Conservation (phyloP, 2,329 filamentous ascomycete species). For the Penicillium palitans region DNA sequence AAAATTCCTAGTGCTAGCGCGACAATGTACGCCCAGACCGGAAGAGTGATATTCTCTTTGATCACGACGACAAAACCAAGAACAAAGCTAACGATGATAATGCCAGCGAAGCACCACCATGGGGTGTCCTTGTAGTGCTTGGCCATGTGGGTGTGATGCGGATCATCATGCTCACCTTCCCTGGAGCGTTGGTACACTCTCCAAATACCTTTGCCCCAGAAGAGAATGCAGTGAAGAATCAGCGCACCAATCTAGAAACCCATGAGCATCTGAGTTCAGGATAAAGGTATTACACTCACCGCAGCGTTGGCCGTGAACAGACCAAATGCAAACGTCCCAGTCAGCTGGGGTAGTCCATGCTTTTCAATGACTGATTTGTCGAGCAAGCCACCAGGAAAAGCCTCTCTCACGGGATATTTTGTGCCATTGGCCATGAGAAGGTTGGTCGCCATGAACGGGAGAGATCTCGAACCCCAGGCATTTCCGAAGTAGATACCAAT, state of each 20-base stretch:
- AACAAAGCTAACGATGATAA: slow-evolving; percentile 32
- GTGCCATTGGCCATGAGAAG: slow-evolving; percentile 46
- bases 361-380: slow-evolving; percentile 40
- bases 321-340: slow-evolving; percentile 53
- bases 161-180: slow-evolving; percentile 50
- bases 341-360: slow-evolving; percentile 51
- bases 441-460: slow-evolving; percentile 58
- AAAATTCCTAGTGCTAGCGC: slow-evolving; percentile 30
- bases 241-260: slow-evolving; percentile 52
- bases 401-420: slow-evolving; percentile 44
- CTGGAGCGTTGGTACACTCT: slow-evolving; percentile 50
- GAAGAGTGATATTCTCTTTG: slow-evolving; percentile 34
- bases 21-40: slow-evolving; percentile 37
- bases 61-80: slow-evolving; percentile 29
- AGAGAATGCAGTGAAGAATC: slow-evolving; percentile 54
- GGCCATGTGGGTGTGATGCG: slow-evolving; percentile 55
- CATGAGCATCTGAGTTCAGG: not conserved
- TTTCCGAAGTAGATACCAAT: slow-evolving; percentile 55
- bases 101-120: slow-evolving; percentile 36
- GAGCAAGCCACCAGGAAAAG: slow-evolving; percentile 36
- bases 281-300: not conserved
- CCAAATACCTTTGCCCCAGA: slow-evolving; percentile 57
- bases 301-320: slow-evolving; percentile 61
- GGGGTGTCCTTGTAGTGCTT: slow-evolving; percentile 54
- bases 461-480: slow-evolving; percentile 48